Conservation (phyloP, 106 monocot species). For the Dioscorea zingiberensis region DNA sequence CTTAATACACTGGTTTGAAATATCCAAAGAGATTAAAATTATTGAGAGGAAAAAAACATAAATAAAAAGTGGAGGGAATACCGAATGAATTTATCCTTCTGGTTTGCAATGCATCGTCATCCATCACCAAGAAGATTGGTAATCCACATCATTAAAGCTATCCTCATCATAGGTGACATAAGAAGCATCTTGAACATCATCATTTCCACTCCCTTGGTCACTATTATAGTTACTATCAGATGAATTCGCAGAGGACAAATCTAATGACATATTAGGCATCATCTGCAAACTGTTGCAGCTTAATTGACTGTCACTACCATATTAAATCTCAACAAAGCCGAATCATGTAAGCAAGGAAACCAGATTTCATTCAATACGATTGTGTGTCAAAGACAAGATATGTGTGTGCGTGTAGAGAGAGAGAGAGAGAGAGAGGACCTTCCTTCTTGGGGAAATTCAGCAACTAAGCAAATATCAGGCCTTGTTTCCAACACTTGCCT, state of each 20-base stretch:
- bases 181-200: slow-evolving; percentile 21
- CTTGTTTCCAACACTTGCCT: slow-evolving; percentile 33
- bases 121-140: background rate
- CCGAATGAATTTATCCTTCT: background rate
- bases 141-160: slow-evolving; percentile 29
- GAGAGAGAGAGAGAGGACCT: slow-evolving; percentile 19
- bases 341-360: slow-evolving; percentile 7
- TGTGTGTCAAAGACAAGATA: background rate
- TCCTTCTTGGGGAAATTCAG: slow-evolving; percentile 32
- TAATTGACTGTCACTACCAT: slow-evolving; percentile 20
- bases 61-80: slow-evolving; percentile 1
- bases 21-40: too few relatives aligned
- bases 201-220: slow-evolving; percentile 33
- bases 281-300: slow-evolving; percentile 24
- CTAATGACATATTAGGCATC: slow-evolving; percentile 5
- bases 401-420: too few relatives aligned
- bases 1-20: too few relatives aligned
- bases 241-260: slow-evolving; percentile 13
- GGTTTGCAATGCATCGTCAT: background rate
- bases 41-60: too few relatives aligned
- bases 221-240: slow-evolving; percentile 31
- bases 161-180: slow-evolving; percentile 21
- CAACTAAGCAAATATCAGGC: slow-evolving; percentile 36
- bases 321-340: slow-evolving; percentile 27
- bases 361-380: background rate